Evolutionary conservation across 108 stramenopile species (phyloP).

Genomic region (Pseudonitzschia multistriata): DNA sequence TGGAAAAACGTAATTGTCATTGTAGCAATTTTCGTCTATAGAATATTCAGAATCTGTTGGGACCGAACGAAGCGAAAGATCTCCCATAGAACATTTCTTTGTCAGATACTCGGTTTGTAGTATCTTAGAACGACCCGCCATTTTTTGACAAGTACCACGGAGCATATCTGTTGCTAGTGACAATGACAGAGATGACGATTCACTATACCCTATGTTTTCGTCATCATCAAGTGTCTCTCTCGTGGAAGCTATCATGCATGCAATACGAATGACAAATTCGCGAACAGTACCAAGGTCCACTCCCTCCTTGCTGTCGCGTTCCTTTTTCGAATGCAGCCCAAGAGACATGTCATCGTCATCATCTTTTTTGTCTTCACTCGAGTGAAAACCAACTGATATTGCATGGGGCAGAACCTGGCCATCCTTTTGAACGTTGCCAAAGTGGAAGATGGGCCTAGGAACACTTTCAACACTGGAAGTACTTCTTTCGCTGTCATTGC

Average conservation of each 20-base stretch:
- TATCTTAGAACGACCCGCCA: not conserved
- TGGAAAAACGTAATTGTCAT: not conserved
- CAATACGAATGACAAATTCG: not conserved
- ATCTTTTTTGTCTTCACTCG: not conserved
- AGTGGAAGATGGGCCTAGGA: not conserved
- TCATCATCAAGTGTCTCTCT: not conserved
- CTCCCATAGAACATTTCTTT: not conserved
- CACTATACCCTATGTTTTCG: not conserved
- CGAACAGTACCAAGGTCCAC: not conserved
- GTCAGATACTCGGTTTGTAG: not conserved
- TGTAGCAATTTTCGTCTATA: too few relatives aligned
- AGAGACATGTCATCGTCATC: not conserved
- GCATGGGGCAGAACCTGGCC: not conserved
- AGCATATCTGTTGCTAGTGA: not conserved
- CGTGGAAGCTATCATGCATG: not conserved
- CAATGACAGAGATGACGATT: not conserved
- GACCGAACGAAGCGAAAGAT: not conserved
- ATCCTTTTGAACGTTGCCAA: conserved; percentile 5
- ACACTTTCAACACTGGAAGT: not conserved
- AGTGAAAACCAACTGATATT: not conserved
- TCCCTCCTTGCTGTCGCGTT: not conserved
- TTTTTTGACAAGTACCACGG: not conserved
- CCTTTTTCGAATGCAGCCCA: not conserved
- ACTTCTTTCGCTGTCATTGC: not conserved
- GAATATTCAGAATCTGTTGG: not conserved